Evolutionary conservation across 768 basidiomycete species (phyloP), one percentile per base, ranked within the genome.

Genomic region (Postia placenta): DNA sequence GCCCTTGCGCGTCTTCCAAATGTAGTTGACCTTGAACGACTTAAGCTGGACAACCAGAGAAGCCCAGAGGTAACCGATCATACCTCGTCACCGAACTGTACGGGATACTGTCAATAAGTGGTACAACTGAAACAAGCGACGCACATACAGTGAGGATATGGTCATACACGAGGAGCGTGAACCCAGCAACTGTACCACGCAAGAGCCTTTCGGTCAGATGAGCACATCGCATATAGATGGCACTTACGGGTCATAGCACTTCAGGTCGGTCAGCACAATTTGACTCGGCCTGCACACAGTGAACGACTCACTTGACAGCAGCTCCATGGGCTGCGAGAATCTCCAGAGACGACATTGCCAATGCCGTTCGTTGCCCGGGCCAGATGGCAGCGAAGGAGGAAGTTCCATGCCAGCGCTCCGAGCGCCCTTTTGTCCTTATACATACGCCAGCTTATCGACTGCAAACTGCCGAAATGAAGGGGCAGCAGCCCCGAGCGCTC

Each of bases 111-210:
- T 6, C 15, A 22, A n/a, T 5, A 24, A 45, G 5, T 12, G 11
- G 28, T n/a, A 9, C 30, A 7, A 27, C 14, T 33, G 36, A 40
- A 30, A 38, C 20, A 15, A 42, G 19, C 11, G 11, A 37, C 35
- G 15, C 37, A 37, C 57, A 11, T 22, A 64, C 62, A 37, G 62
- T 64, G 15, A 62, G 40, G 17, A 62, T 40, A 37, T 64, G 62
- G 47, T 64, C 62, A 49, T 62, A 62, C 11, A 61, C 37, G 11
- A 64, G 55, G 28, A 56, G 55, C 15, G 56, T 56, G 4, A 64
- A 52, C 24, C 62, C 59, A 30, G 57, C 54, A 26, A 61, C 60
- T 64, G 30, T 14, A 20, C n/a, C 14, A 15, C 15, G 15, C 26
- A 42, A 43, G 19, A 2, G 25, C 24, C 33, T 14, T 36, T 15